These are phyloP conservation scores for Cladophialophora psammophila DNA, from an alignment of 2,329 filamentous ascomycete species.

Conservation along the genomic window DNA sequence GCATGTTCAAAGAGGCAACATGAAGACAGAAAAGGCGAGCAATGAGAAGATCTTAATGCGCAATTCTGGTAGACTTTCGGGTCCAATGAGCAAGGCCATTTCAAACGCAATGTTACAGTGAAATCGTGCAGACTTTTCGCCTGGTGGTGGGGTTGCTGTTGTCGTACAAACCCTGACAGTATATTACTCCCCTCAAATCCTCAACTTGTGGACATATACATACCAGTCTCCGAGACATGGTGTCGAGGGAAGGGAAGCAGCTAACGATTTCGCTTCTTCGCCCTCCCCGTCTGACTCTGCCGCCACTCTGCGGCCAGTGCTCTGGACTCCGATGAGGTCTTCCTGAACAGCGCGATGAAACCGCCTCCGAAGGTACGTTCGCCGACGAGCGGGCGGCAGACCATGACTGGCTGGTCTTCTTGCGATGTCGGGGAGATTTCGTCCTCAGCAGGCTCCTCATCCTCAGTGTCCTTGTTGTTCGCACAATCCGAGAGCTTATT, in stretches of 20 bases:
- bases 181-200: not conserved
- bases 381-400: constrained; percentile 63
- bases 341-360: constrained; percentile 60
- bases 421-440: constrained; percentile 6
- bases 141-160: not conserved
- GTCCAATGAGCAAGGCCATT: not conserved
- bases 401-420: constrained; percentile 50
- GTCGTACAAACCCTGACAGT: not conserved
- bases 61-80: not conserved
- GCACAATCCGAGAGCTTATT: not conserved
- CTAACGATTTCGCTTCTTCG: constrained; percentile 30
- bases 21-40: not conserved
- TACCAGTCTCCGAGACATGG: not conserved
- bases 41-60: not conserved
- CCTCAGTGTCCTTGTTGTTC: not conserved
- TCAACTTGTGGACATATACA: not conserved
- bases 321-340: constrained; percentile 38
- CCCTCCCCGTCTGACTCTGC: constrained; percentile 27
- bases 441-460: not conserved
- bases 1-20: not conserved
- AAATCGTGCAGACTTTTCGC: not conserved
- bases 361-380: constrained; percentile 57
- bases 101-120: not conserved
- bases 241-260: not conserved
- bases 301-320: constrained; percentile 24